A percentile compares a stretch with the other conserved stretches of the same genome.
Evolutionary conservation across 805 yeast genomes (phyloP).

Genomic region (Sugiyamaella mastotermitis): DNA sequence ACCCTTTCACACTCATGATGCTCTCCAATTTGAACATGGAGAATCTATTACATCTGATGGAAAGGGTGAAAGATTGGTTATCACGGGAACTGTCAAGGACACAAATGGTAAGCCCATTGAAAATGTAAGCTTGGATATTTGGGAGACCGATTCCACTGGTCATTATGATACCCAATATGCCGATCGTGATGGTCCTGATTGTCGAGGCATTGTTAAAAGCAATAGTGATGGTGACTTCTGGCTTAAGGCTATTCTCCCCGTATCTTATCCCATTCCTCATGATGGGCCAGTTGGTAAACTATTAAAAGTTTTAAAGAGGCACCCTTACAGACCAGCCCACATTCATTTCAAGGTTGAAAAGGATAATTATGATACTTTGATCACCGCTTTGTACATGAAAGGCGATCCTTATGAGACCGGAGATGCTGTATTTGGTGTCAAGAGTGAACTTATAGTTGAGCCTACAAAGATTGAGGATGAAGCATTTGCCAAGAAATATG

Average conservation of each 20-base stretch:
- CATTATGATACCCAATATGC: constrained; percentile 32
- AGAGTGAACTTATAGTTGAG: constrained; percentile 22
- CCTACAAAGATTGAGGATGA: constrained; percentile 9
- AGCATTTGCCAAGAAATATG: constrained; percentile 12
- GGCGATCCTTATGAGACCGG: constrained; percentile 29
- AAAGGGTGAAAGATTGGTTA: constrained; percentile 29
- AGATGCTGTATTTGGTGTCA: constrained; percentile 35
- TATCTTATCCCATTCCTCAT: constrained; percentile 35
- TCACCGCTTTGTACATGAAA: constrained; percentile 30
- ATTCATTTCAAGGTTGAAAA: constrained; percentile 28
- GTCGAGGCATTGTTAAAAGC: constrained; percentile 31
- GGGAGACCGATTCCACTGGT: constrained; percentile 37
- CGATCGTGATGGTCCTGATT: constrained; percentile 33
- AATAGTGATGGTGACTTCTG: constrained; percentile 26
- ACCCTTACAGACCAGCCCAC: constrained; percentile 35
- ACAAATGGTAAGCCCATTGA: constrained; percentile 28
- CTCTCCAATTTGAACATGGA: constrained; percentile 29
- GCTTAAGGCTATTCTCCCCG: constrained; percentile 31
- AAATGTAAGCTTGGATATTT: constrained; percentile 31
- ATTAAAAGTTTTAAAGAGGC: constrained; percentile 31
- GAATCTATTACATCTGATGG: constrained; percentile 32
- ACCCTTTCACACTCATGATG: constrained; percentile 32
- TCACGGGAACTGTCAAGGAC: constrained; percentile 27
- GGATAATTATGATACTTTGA: constrained; percentile 28
- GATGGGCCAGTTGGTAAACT: constrained; percentile 37